Percentiles rank a stretch among this genome's conserved stretches.
phyloP scores from a whole-genome alignment of 2,329 filamentous ascomycete species.

The Penicillium sp. region DNA sequence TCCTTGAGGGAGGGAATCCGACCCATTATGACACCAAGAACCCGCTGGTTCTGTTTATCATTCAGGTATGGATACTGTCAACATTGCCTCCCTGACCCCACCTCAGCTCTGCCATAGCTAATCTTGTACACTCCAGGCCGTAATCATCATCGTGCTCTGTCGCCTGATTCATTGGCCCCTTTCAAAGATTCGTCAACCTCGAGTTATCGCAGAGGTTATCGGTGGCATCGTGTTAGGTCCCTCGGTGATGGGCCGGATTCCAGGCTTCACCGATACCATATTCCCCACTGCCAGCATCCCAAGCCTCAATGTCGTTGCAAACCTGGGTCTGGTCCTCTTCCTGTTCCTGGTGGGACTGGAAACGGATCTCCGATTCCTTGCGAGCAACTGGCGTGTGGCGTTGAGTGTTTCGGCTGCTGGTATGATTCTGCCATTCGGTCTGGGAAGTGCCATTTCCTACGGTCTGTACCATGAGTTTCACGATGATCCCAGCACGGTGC shows the following conservation, averaged over 20 bases:
- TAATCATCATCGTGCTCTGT: conserved; percentile 77
- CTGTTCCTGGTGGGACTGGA: conserved; percentile 88
- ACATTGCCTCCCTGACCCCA: not conserved
- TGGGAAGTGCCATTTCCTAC: conserved; percentile 80
- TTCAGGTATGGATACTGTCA: conserved; percentile 61
- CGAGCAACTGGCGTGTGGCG: conserved; percentile 81
- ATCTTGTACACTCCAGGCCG: conserved; percentile 49
- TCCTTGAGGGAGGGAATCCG: conserved; percentile 74
- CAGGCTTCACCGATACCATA: conserved; percentile 75
- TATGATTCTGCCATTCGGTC: conserved; percentile 80
- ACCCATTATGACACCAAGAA: conserved; percentile 71
- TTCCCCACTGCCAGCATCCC: conserved; percentile 79
- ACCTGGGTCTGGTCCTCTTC: conserved; percentile 82
- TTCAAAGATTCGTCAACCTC: conserved; percentile 76
- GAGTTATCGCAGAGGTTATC: conserved; percentile 83
- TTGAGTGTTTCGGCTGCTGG: conserved; percentile 77
- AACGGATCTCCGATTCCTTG: conserved; percentile 78
- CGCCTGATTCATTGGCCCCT: conserved; percentile 77
- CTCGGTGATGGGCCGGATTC: conserved; percentile 85
- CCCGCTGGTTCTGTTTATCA: conserved; percentile 77
- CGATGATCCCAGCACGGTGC: conserved; percentile 60
- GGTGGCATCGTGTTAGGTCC: conserved; percentile 86
- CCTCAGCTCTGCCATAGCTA: not conserved
- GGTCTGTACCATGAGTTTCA: conserved; percentile 79
- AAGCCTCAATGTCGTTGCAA: conserved; percentile 77